phyloP scores from a whole-genome alignment of 2,329 filamentous ascomycete species.

The Fusarium agapanthi region DNA sequence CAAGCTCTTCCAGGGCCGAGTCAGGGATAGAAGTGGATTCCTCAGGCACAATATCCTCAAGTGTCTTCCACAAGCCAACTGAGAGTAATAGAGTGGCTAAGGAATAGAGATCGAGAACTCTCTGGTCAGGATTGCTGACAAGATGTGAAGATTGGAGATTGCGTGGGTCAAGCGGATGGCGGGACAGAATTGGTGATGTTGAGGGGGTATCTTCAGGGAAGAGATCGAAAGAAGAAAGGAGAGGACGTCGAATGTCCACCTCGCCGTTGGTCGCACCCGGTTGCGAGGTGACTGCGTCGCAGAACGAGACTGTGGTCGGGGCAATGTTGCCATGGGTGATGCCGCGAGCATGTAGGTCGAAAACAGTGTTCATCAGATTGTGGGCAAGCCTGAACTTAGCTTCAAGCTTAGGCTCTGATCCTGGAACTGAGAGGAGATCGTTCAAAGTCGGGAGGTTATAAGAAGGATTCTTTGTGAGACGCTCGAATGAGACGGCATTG shows the following conservation, averaged over 20 bases:
- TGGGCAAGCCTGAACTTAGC: conserved; percentile 79
- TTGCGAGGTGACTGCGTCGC: conserved; percentile 55
- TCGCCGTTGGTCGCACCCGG: conserved; percentile 54
- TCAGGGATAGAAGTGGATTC: conserved; percentile 63
- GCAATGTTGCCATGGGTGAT: conserved; percentile 76
- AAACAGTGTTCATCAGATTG: conserved; percentile 76
- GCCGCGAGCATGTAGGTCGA: conserved; percentile 74
- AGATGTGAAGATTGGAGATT: conserved; percentile 59
- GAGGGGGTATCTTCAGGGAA: conserved; percentile 56
- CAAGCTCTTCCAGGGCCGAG: conserved; percentile 69
- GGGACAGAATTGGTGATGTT: conserved; percentile 47
- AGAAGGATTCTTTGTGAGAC: conserved; percentile 57
- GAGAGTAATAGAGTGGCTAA: conserved; percentile 78
- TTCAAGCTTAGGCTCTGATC: conserved; percentile 73
- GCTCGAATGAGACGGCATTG: conserved; percentile 64
- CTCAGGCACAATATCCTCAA: conserved; percentile 62
- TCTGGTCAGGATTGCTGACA: conserved; percentile 60
- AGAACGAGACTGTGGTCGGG: conserved; percentile 74
- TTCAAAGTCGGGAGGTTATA: conserved; percentile 63
- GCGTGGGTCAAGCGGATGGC: conserved; percentile 72
- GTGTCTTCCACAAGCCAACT: conserved; percentile 77
- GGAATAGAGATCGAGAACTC: conserved; percentile 74
- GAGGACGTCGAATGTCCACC: conserved; percentile 72
- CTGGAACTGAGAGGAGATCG: conserved; percentile 61
- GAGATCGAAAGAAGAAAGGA: conserved; percentile 78